Base-by-base conservation (phyloP, 2,329 filamentous ascomycete genomes). In the Aspergillus pseudoviridinutans region DNA sequence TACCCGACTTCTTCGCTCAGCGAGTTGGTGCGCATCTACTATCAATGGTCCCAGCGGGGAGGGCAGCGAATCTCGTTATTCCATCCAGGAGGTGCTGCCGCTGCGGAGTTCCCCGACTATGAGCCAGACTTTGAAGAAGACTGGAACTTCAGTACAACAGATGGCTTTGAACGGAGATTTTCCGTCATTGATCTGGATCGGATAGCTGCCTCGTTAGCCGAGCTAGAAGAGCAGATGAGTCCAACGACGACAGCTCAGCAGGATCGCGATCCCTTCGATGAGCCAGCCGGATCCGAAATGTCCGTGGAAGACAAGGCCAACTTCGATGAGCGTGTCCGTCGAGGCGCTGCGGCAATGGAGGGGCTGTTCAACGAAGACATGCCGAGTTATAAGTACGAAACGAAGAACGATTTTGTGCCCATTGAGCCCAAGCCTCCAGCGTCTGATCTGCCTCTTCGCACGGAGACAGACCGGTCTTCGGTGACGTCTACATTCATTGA, bases 121-220 rank as follows among this genome's bases (percentile, higher is more conserved):
- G 73, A 77, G 27, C 25, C 54, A 8, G 75, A 79, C 3, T 67
- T 74, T 0, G 76, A 79, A 3, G 81, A 84, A 44, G 83, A 85
- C 60, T 87, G 85, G 85, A 86, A 85, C 57, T 87, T 87, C 66
- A 87, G 84, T 63, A 85, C 83, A 4, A 86, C 84, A 2, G 82
- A 84, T 61, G 80, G 82, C 14, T 87, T 87, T 61, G 82, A 87
- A 60, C 74, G 77, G 56, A 68, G 79, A 35, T 78, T 80, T 51
- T 80, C 79, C 2, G 74, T 79, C 46, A 74, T 80, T 50, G 72
- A 77, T 59, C 61, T 78, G 8, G 73, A 79, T 60, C 72, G 79
- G 57, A 70, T 81, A 41, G 71, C 73, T 14, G 79, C 80, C 52
- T 79, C 79, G 1, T 71, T 81, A 51, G 74, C 76, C 17, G 72